Percentiles rank a stretch among this genome's conserved stretches.
Conservation (phyloP, 192 early-diverging fungal species). For the Entomortierella parvispora region DNA sequence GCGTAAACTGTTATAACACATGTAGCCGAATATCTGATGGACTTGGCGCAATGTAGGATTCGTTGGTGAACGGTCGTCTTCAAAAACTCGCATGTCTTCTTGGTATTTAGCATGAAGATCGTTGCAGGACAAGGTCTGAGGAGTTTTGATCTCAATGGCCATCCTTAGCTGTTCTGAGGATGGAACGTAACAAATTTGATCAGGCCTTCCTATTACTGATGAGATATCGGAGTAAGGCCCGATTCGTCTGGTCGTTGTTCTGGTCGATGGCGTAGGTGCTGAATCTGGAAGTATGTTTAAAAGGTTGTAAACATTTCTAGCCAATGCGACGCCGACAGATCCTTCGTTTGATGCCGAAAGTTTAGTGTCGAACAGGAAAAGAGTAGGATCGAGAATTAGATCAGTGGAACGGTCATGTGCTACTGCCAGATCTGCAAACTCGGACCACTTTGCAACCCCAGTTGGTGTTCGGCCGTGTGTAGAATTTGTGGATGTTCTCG, state of each 20-base stretch:
- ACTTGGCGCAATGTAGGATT: slow-evolving; percentile 16
- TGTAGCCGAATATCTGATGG: slow-evolving; percentile 26
- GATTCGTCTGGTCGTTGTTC: too few species aligned
- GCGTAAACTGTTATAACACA: slow-evolving; percentile 12
- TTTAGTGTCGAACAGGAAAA: slow-evolving; percentile 6
- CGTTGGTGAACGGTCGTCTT: slow-evolving; percentile 8
- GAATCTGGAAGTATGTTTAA: slow-evolving; percentile 3
- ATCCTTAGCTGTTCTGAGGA: slow-evolving; percentile 7
- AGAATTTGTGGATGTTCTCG: slow-evolving; percentile 12
- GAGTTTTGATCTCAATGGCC: slow-evolving; percentile 13
- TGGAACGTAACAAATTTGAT: slow-evolving; percentile 17
- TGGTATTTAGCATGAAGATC: slow-evolving; percentile 10
- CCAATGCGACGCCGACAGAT: slow-evolving; percentile 2
- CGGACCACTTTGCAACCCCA: slow-evolving; percentile 13
- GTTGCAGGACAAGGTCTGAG: slow-evolving; percentile 14
- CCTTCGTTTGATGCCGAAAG: slow-evolving; percentile 10
- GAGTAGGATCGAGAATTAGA: slow-evolving; percentile 10
- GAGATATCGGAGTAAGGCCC: slow-evolving; percentile 7
- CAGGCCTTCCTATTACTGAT: slow-evolving; percentile 10
- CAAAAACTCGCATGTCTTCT: slow-evolving; percentile 11
- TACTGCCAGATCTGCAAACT: slow-evolving; percentile 14
- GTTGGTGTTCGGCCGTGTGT: slow-evolving; percentile 14
- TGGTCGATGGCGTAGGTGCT: too few species aligned
- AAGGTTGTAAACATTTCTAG: slow-evolving; percentile 9
- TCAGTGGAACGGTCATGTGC: slow-evolving; percentile 12